Conservation (phyloP, 2,329 filamentous ascomycete genomes). For the Botrytis galanthina region DNA sequence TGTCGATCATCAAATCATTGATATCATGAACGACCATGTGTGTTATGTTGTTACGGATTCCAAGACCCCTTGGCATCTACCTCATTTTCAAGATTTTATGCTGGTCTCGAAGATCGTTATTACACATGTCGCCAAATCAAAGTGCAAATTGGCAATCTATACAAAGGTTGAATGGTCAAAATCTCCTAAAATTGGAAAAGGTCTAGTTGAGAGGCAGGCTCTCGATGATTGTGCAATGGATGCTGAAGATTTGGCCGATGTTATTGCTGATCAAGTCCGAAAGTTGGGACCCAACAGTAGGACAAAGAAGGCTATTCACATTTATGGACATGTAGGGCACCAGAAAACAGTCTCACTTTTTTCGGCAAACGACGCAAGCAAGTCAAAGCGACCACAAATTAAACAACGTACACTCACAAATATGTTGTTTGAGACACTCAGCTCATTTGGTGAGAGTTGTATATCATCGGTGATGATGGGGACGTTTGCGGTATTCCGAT, state of each 20-base stretch:
- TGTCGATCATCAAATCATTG: slow-evolving; percentile 81
- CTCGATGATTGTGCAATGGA: slow-evolving; percentile 71
- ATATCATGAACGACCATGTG: slow-evolving; percentile 73
- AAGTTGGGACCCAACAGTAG: slow-evolving; percentile 70
- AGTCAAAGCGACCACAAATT: slow-evolving; percentile 55
- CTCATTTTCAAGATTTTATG: slow-evolving; percentile 74
- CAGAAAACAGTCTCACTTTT: slow-evolving; percentile 63
- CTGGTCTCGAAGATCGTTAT: slow-evolving; percentile 90
- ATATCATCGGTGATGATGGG: slow-evolving; percentile 76
- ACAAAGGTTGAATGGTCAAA: slow-evolving; percentile 84
- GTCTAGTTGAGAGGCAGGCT: slow-evolving; percentile 66
- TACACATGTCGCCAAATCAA: slow-evolving; percentile 87
- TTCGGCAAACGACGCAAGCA: slow-evolving; percentile 45
- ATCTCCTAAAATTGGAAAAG: slow-evolving; percentile 58
- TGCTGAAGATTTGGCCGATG: slow-evolving; percentile 70
- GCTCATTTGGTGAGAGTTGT: slow-evolving; percentile 73
- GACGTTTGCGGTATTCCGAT: slow-evolving; percentile 64
- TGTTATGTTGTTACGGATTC: slow-evolving; percentile 63
- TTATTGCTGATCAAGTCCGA: slow-evolving; percentile 74
- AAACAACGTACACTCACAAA: slow-evolving; percentile 60
- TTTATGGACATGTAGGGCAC: slow-evolving; percentile 73
- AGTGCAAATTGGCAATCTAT: slow-evolving; percentile 86
- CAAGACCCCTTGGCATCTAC: slow-evolving; percentile 68
- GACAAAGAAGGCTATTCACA: slow-evolving; percentile 74
- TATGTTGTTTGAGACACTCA: slow-evolving; percentile 68